Evolutionary conservation across 2,329 filamentous ascomycete genomes (phyloP), one percentile per base, ranked within the genome.

Genomic region (Aspergillus amoenus): DNA sequence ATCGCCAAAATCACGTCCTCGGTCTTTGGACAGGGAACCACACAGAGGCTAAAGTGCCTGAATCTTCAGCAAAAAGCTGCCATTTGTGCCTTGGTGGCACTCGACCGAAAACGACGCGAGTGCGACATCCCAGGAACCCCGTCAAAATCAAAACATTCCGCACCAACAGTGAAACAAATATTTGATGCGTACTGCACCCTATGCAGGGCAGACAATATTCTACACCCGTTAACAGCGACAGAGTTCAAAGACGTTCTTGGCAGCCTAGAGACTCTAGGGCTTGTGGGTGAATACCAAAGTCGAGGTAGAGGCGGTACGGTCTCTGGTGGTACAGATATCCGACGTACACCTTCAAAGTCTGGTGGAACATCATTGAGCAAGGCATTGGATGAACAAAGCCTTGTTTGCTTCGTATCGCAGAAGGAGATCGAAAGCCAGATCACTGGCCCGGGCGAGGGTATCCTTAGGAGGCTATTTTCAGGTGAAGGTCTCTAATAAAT

Each of bases 51-150:
- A 13, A 88, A 90, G 73, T 87, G 88, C 4, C 84, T 99, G 56
- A 99, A 97, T 71, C 82, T 99, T 2, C 95, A 99, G 71, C 94
- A 99, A 74, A 97, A 96, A 73, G 94, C 93, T 4, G 92, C 93
- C 0, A 82, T 99, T 9, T 99, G 94, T 76, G 86, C 93, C 0
- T 81, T 99, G 13, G 83, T 93, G 40, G 91, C 91, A 2, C 85
- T 94, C n/a, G 93, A 97, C 72, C 90, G 89, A 66, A 86, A 86
- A 61, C 56, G 84, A 77, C 66, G 77, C 67, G 40, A 86, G 41
- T 58, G 68, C n/a, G 72, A 78, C 24, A 63, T 76, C 11, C 72
- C 70, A 49, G 68, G 64, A 44, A 80, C 88, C 2, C 87, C 88
- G 0, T 86, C 86, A 9, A 90, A 88, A 58, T 80, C 81, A 2